Conservation (phyloP, 2,329 filamentous ascomycete genomes). For the Xylariaceae sp. region DNA sequence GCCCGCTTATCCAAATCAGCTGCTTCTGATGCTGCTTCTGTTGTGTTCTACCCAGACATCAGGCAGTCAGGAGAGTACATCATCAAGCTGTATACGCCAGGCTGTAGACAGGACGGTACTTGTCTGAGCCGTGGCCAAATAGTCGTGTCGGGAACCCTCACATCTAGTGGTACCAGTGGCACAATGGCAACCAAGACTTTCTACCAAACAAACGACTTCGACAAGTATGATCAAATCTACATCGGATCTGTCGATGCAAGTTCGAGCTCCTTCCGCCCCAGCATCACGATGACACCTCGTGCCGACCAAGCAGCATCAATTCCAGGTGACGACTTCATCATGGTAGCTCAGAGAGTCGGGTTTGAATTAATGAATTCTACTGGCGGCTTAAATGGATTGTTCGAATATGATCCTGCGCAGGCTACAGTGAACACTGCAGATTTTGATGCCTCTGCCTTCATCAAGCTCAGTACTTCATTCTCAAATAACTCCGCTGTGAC, state of each 20-base stretch:
- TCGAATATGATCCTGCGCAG: constrained; percentile 77
- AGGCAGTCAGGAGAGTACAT: constrained; percentile 89
- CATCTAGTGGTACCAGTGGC: constrained; percentile 46
- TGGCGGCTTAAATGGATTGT: constrained; percentile 84
- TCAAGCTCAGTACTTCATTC: constrained; percentile 74
- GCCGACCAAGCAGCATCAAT: constrained; percentile 58
- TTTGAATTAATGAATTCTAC: constrained; percentile 75
- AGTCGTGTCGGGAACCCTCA: constrained; percentile 76
- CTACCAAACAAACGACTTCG: constrained; percentile 91
- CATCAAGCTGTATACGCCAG: constrained; percentile 89
- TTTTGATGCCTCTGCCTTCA: constrained; percentile 73
- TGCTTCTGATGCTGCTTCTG: constrained; percentile 61
- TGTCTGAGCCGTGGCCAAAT: constrained; percentile 79
- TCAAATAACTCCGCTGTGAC: constrained; percentile 68
- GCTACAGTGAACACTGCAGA: constrained; percentile 61
- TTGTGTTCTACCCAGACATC: constrained; percentile 83
- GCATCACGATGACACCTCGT: constrained; percentile 75
- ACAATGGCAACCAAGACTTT: constrained; percentile 62
- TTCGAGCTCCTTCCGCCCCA: constrained; percentile 73
- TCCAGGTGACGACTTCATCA: constrained; percentile 58
- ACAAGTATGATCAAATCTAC: constrained; percentile 95
- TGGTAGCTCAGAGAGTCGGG: constrained; percentile 88
- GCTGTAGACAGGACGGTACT: constrained; percentile 77
- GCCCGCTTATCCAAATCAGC: constrained; percentile 62
- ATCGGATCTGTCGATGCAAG: constrained; percentile 80